These are phyloP conservation scores for Pythium sp. DNA, from an alignment of 352 stramenopile genomes.

Conservation along the genomic window DNA sequence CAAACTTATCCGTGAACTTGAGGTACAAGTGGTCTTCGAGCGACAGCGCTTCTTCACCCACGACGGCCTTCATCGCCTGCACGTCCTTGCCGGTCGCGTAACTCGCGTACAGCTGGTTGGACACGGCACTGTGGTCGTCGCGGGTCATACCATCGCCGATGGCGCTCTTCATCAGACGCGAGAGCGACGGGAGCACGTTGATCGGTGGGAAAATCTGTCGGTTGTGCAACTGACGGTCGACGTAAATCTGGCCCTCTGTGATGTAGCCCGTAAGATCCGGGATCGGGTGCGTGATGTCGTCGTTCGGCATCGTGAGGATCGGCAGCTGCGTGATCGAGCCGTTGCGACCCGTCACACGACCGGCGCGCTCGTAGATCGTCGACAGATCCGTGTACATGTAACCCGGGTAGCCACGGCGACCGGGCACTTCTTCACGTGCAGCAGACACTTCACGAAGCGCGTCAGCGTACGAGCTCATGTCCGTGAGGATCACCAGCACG, in stretches of 20 bases:
- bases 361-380: conserved; percentile 98
- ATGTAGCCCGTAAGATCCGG: conserved; percentile 99
- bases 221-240: conserved; percentile 97
- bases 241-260: conserved; percentile 99
- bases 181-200: conserved; percentile 98
- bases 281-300: conserved; percentile 99
- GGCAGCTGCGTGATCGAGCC: conserved; percentile 99
- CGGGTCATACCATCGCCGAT: conserved; percentile 99
- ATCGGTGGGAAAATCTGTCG: conserved; percentile 99
- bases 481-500: conserved; percentile 99
- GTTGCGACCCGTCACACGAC: conserved; percentile 96
- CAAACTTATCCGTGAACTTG: conserved; percentile 99
- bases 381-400: conserved; percentile 99
- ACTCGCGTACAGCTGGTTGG: conserved; percentile 96
- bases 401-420: conserved; percentile 98
- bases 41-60: conserved; percentile 98
- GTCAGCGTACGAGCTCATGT: conserved; percentile 99
- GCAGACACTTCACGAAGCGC: conserved; percentile 96
- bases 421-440: conserved; percentile 94
- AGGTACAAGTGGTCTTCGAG: conserved; percentile 99
- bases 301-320: conserved; percentile 99
- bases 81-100: conserved; percentile 96
- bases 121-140: conserved; percentile 97
- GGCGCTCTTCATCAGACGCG: conserved; percentile 99
- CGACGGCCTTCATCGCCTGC: conserved; percentile 99